Conservation (phyloP, 257 asterid genomes). For the Solanum gracilifrons region DNA sequence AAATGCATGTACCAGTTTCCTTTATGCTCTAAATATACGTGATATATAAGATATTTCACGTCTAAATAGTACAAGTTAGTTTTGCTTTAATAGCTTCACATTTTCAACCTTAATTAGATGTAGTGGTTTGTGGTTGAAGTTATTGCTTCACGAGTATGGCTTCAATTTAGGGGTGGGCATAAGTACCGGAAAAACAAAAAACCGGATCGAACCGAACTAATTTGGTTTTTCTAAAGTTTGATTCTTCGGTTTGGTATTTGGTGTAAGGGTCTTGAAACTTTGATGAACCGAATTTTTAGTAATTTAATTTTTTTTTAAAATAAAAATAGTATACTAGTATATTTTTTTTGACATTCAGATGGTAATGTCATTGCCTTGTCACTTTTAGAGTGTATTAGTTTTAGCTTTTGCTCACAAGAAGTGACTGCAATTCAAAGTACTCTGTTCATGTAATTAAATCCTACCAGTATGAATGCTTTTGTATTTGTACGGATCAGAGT, state of each 20-base stretch:
- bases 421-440: not conserved
- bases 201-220: fast-evolving
- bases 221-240: not conserved
- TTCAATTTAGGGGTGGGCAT: not conserved
- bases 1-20: not conserved
- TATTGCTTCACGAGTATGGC: not conserved
- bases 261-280: not conserved
- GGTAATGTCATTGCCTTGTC: not conserved
- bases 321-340: too few species aligned
- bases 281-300: not conserved
- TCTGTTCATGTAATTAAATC: not conserved
- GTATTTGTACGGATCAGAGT: not conserved
- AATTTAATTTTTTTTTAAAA: fast-evolving
- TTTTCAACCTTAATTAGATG: not conserved
- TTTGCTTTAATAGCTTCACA: not conserved
- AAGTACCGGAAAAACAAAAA: too few species aligned
- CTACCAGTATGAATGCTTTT: not conserved
- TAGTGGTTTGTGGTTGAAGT: not conserved
- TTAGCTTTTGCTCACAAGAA: not conserved
- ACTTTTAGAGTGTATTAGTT: not conserved
- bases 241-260: too few species aligned
- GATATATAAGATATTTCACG: not conserved
- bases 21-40: not conserved
- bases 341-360: too few species aligned
- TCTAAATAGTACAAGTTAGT: not conserved